These are phyloP conservation scores for Rusavskia elegans DNA, from an alignment of 495 filamentous ascomycete species.

Conservation along the genomic window DNA sequence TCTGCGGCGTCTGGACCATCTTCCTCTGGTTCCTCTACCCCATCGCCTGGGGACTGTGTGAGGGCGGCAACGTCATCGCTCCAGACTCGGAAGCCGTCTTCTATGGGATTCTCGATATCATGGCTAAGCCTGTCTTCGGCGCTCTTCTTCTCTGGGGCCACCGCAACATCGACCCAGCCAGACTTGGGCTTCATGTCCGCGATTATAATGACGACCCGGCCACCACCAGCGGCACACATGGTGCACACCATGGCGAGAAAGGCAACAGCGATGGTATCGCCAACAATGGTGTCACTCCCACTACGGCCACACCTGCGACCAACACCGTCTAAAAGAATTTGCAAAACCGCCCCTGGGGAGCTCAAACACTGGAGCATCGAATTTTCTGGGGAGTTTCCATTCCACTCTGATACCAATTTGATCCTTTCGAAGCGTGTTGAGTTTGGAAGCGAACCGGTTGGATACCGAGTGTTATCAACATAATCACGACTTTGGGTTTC, in stretches of 20 bases:
- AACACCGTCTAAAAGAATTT: background rate
- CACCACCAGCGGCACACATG: background rate
- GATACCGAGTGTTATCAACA: background rate
- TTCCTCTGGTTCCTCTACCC: constrained; percentile 49
- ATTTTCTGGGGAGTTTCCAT: background rate
- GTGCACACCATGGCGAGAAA: background rate
- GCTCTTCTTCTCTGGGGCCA: constrained; percentile 35
- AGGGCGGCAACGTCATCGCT: constrained; percentile 51
- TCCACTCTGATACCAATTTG: background rate
- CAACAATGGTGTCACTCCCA: background rate
- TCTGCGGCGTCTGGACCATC: constrained; percentile 32
- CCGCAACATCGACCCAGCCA: constrained; percentile 32
- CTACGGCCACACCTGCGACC: background rate
- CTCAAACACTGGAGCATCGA: background rate
- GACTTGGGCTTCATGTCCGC: constrained; percentile 27
- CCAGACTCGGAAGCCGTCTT: constrained; percentile 51
- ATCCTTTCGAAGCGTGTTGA: background rate
- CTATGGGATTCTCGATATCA: constrained; percentile 50
- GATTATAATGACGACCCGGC: constrained; percentile 21
- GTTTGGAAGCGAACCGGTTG: background rate
- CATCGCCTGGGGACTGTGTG: constrained; percentile 48
- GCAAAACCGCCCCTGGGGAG: background rate
- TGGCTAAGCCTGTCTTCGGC: constrained; percentile 42
- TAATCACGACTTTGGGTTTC: too few species aligned
- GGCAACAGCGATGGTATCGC: background rate